These are phyloP conservation scores for Hansenula sp. DNA, from an alignment of 1,139 yeast genomes.

Conservation along the genomic window DNA sequence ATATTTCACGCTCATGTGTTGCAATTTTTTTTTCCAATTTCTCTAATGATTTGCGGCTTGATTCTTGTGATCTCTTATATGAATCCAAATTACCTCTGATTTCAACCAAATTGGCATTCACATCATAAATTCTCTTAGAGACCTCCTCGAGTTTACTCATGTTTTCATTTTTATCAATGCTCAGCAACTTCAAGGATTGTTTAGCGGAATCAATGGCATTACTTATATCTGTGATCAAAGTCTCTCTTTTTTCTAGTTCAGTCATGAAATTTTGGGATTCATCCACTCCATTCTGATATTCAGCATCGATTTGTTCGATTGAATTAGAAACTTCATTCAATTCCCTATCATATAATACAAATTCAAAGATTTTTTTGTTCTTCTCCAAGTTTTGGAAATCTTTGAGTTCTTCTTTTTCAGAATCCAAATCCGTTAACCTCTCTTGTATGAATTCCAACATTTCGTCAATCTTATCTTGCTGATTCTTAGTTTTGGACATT, in stretches of 20 bases:
- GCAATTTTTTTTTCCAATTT: constrained; percentile 32
- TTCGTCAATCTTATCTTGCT: constrained; percentile 72
- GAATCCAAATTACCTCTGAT: constrained; percentile 25
- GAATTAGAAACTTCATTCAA: constrained; percentile 55
- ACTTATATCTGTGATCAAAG: constrained; percentile 37
- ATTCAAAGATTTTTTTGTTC: constrained; percentile 69
- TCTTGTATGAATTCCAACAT: constrained; percentile 67
- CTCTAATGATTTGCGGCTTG: constrained; percentile 24
- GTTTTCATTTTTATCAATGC: constrained; percentile 48
- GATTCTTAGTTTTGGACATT: constrained; percentile 68
- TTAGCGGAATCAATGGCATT: constrained; percentile 24
- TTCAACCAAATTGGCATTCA: constrained; percentile 27
- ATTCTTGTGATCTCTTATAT: constrained; percentile 22
- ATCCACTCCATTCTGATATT: constrained; percentile 48
- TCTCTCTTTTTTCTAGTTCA: constrained; percentile 47
- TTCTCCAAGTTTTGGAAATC: constrained; percentile 66
- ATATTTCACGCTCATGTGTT: constrained; percentile 38
- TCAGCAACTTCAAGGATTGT: constrained; percentile 38
- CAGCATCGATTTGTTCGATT: constrained; percentile 59
- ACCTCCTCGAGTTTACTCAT: constrained; percentile 44
- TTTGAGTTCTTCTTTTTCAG: constrained; percentile 75
- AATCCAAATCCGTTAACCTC: constrained; percentile 71
- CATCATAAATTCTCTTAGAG: constrained; percentile 33
- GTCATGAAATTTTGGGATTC: constrained; percentile 36
- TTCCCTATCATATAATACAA: constrained; percentile 76